Evolutionary conservation across 2,329 filamentous ascomycete genomes (phyloP).

Genomic region (Colletotrichum sp.): DNA sequence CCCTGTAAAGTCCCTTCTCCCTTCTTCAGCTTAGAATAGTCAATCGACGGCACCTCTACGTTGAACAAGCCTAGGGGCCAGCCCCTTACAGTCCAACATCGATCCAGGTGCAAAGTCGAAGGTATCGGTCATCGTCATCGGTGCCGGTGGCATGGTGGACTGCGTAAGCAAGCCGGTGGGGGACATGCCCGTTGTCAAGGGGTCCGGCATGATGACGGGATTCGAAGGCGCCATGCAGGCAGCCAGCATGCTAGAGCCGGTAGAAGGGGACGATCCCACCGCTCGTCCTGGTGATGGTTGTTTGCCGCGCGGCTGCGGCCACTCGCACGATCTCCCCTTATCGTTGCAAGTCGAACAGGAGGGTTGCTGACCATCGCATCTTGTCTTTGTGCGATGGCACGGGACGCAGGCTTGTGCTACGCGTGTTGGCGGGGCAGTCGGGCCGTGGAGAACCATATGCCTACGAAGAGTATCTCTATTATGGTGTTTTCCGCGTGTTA

Average conservation of each 20-base stretch:
- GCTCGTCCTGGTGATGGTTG: neutral
- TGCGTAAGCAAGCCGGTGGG: neutral
- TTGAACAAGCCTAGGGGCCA: too few relatives aligned
- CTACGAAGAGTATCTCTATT: slow-evolving; percentile 13
- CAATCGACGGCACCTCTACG: too few relatives aligned
- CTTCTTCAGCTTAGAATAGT: too few relatives aligned
- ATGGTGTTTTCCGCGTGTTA: neutral
- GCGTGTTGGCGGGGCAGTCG: slow-evolving; percentile 8
- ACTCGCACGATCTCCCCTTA: slow-evolving; percentile 5
- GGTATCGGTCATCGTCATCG: neutral
- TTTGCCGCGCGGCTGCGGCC: neutral
- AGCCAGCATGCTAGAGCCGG: neutral
- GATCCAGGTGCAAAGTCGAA: neutral
- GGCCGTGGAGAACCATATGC: slow-evolving; percentile 13
- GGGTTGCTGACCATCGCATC: slow-evolving; percentile 12
- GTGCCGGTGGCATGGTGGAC: neutral
- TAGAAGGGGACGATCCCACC: neutral
- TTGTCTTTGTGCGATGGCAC: slow-evolving; percentile 13
- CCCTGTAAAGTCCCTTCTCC: too few relatives aligned
- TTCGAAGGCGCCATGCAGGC: neutral
- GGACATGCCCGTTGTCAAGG: neutral
- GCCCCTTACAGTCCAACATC: neutral
- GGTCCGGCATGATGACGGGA: neutral
- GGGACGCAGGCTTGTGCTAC: slow-evolving; percentile 13
- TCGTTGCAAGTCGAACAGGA: slow-evolving; percentile 5